Evolutionary conservation across 176 grass and related monocot species (phyloP).

Genomic region (Cenchrus americanus): DNA sequence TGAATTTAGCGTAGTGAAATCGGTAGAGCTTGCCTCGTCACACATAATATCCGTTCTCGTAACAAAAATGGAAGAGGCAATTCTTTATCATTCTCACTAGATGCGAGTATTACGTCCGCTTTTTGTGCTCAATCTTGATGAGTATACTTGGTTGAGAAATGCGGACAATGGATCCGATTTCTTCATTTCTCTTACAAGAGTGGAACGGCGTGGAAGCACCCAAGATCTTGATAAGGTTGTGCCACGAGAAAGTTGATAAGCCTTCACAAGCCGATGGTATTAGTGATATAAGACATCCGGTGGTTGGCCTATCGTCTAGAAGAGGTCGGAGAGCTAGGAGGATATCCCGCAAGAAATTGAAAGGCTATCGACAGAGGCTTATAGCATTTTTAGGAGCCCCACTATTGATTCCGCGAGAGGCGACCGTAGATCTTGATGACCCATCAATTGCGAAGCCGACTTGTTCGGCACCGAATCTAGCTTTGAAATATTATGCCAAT

Average conservation of each 20-base stretch:
- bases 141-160: constrained; percentile 91
- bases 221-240: constrained; percentile 29
- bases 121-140: constrained; percentile 91
- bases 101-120: constrained; percentile 64
- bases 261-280: constrained; percentile 67
- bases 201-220: constrained; percentile 29
- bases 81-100: constrained; percentile 58
- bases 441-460: constrained; percentile 33
- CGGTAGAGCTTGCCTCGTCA: constrained; percentile 22
- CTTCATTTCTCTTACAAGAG: constrained; percentile 62
- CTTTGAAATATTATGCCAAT: constrained; percentile 92
- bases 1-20: constrained; percentile 17
- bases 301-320: constrained; percentile 79
- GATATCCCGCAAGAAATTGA: constrained; percentile 91
- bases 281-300: constrained; percentile 80
- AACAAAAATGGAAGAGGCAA: constrained; percentile 87
- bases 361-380: constrained; percentile 91
- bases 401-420: constrained; percentile 51
- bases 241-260: constrained; percentile 50
- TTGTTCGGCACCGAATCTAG: constrained; percentile 83
- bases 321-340: constrained; percentile 61
- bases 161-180: constrained; percentile 75
- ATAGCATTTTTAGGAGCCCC: constrained; percentile 89
- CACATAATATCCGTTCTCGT: constrained; percentile 41
- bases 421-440: constrained; percentile 35